phyloP scores from a whole-genome alignment of 2,329 filamentous ascomycete species.

The Aspergillus transmontanensis region DNA sequence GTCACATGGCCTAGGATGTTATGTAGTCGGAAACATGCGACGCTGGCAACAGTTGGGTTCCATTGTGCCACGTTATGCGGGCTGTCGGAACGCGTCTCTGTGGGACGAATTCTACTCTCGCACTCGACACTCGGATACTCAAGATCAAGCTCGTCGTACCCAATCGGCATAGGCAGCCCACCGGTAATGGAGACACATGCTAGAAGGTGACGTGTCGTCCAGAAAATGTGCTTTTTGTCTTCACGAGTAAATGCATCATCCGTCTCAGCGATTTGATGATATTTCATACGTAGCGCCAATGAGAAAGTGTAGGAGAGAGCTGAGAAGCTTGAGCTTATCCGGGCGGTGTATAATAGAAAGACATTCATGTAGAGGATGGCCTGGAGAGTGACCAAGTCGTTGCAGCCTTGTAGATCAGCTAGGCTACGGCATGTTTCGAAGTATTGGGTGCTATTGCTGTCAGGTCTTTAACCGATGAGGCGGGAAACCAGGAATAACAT shows the following conservation, averaged over 20 bases:
- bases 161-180: conserved; percentile 11
- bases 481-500: neutral
- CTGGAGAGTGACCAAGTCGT: conserved; percentile 13
- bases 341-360: conserved; percentile 7
- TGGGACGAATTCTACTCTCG: neutral
- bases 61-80: neutral
- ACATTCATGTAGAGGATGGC: conserved; percentile 19
- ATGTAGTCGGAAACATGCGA: conserved; percentile 12
- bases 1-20: conserved; percentile 7
- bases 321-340: conserved; percentile 11
- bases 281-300: conserved; percentile 15
- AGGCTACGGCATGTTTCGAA: conserved; percentile 10
- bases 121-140: conserved; percentile 1
- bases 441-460: conserved; percentile 3
- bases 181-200: conserved; percentile 7
- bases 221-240: conserved; percentile 10
- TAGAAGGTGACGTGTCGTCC: conserved; percentile 11
- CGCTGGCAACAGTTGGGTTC: neutral
- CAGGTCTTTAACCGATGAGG: neutral
- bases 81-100: neutral
- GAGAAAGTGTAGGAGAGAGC: conserved; percentile 13
- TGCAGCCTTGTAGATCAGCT: conserved; percentile 11
- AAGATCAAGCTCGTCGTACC: conserved; percentile 9
- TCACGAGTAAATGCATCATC: conserved; percentile 4
- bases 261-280: conserved; percentile 5